Evolutionary conservation across 2,329 filamentous ascomycete species (phyloP), one percentile per base, ranked within the genome.

Genomic region (Hypoxylon rubiginosum): DNA sequence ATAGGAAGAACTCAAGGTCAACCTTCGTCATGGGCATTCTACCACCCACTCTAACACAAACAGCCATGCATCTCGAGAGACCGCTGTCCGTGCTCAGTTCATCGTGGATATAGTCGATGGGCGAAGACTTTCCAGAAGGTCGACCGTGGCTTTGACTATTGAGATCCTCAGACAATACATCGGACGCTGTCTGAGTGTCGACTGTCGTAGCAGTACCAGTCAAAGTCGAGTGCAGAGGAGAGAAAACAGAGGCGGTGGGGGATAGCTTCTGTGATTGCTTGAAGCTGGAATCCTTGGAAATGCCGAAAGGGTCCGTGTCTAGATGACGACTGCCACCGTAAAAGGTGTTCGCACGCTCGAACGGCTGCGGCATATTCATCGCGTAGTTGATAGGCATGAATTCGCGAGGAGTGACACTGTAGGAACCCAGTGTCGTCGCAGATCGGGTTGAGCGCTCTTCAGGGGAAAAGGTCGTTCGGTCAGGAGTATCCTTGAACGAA

Each of bases 401-500:
- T 10, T 79, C 78, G n/a, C 77, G 72, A 19, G 75, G 62, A 32
- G 71, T 72, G 11, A 75, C 64, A 43, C 70, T 74, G 41, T 81
- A 71, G 8, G 75, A 71, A 28, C 79, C 78, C 15, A 79, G 68
- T 17, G 76, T 70, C 63, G 79, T 80, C 15, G 78, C 77, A 19
- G 83, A 82, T 69, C 83, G 84, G 39, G 79, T 77, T 13, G 83
- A 83, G 55, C 78, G 77, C 43, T 88, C 86, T 15, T 88, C 85
- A 0, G 89, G 88, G 3, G 89, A 91, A 74, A 91, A 91, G 5
- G 85, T 80, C 4, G 89, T 90, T 45, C 90, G 70, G 15, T 90
- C 88, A 0, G 90, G 90, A 5, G 90, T 92, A 13, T 84, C 86
- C 70, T 87, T 84, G 73, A 83, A 84, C 10, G 89, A 90, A 55